Percentiles rank a stretch among this genome's conserved stretches.
These are phyloP conservation scores for Pseudocercospora fijiensis DNA, from an alignment of 2,329 filamentous ascomycete genomes.

Conservation along the genomic window DNA sequence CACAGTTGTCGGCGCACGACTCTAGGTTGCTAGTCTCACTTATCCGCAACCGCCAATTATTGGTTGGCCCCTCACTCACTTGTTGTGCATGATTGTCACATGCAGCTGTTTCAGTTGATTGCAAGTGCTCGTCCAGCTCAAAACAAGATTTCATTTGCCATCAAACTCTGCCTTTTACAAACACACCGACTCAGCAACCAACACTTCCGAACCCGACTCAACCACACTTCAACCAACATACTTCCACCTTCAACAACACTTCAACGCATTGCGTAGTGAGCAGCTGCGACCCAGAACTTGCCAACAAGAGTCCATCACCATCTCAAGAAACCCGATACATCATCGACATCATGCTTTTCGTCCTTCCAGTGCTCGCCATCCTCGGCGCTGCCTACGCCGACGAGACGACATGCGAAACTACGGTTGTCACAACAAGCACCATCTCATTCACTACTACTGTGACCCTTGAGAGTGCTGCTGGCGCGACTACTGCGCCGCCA, in stretches of 20 bases:
- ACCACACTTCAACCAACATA: slow-evolving; percentile 2
- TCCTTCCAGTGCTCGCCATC: slow-evolving; percentile 6
- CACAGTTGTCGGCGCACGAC: neutral
- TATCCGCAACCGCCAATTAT: neutral
- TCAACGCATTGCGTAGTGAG: neutral
- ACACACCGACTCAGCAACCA: slow-evolving; percentile 7
- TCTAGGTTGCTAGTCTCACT: neutral
- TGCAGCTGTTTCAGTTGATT: slow-evolving; percentile 7
- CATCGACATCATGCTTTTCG: neutral
- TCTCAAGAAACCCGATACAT: slow-evolving; percentile 2
- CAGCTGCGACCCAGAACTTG: neutral
- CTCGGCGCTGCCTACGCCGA: slow-evolving; percentile 9
- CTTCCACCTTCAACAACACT: neutral
- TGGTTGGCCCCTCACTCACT: slow-evolving; percentile 5
- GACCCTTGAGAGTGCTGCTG: neutral
- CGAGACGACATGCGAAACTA: slow-evolving; percentile 5
- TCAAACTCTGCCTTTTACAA: neutral
- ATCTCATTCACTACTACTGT: slow-evolving; percentile 12
- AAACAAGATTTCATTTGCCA: slow-evolving; percentile 2
- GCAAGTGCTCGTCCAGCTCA: neutral
- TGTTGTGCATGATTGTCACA: slow-evolving; percentile 4
- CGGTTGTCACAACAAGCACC: slow-evolving; percentile 9
- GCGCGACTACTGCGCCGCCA: slow-evolving; percentile 2
- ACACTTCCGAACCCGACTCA: slow-evolving; percentile 2
- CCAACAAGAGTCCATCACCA: neutral